A percentile compares a stretch with the other conserved stretches of the same genome.
These are phyloP conservation scores for Trichoderma asperellum DNA, from an alignment of 2,329 filamentous ascomycete genomes.

Conservation along the genomic window DNA sequence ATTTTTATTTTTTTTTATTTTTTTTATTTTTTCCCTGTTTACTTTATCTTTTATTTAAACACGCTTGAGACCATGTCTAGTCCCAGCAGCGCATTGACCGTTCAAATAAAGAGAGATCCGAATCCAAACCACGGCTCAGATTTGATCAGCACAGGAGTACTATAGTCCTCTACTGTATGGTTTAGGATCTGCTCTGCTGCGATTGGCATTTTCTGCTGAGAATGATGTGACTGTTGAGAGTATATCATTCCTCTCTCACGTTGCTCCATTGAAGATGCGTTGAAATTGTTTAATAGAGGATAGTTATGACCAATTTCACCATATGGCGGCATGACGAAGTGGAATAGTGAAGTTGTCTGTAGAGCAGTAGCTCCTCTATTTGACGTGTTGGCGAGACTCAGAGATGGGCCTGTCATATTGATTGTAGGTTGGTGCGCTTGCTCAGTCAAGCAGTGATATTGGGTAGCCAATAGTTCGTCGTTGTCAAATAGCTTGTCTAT, in stretches of 20 bases:
- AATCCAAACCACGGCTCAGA: slow-evolving; percentile 62
- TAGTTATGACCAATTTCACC: slow-evolving; percentile 53
- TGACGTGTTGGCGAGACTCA: slow-evolving; percentile 54
- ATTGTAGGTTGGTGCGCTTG: slow-evolving; percentile 51
- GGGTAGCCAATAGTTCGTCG: slow-evolving; percentile 47
- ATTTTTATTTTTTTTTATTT: neutral
- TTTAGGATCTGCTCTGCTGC: slow-evolving; percentile 39
- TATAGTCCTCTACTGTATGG: slow-evolving; percentile 42
- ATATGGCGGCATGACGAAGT: slow-evolving; percentile 58
- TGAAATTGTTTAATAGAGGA: slow-evolving; percentile 50
- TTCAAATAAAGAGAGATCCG: slow-evolving; percentile 60
- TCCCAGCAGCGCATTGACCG: slow-evolving; percentile 47
- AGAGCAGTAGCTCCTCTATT: slow-evolving; percentile 64
- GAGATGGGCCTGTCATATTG: slow-evolving; percentile 56
- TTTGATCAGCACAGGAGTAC: slow-evolving; percentile 46
- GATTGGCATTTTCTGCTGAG: slow-evolving; percentile 45
- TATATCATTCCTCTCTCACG: slow-evolving; percentile 33
- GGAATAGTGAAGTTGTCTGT: slow-evolving; percentile 58
- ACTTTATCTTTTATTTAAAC: neutral
- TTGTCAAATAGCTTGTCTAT: slow-evolving; percentile 46
- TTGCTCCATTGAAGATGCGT: slow-evolving; percentile 53
- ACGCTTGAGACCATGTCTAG: neutral
- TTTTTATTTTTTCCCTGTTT: neutral
- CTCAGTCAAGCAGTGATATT: slow-evolving; percentile 56
- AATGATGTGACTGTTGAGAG: slow-evolving; percentile 48